Percentiles rank a stretch among this genome's conserved stretches.
phyloP scores from a whole-genome alignment of 202 grass and related monocot genomes.

The Cymbopogon flexuosus region DNA sequence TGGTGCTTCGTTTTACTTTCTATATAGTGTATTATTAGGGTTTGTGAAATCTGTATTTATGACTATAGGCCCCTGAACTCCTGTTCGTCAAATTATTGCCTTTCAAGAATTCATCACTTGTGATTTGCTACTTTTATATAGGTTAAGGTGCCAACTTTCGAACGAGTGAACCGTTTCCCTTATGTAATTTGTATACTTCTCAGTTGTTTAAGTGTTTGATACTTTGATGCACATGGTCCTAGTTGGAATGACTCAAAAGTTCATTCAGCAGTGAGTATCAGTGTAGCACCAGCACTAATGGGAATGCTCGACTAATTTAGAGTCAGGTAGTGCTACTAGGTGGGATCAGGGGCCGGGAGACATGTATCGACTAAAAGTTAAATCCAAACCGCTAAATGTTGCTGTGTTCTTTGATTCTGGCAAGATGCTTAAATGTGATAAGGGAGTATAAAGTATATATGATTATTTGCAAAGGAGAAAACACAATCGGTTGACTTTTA shows the following conservation, averaged over 20 bases:
- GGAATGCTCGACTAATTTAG: background rate
- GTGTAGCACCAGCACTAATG: background rate
- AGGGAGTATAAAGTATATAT: background rate
- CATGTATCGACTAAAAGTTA: background rate
- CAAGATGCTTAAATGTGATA: slow-evolving; percentile 1
- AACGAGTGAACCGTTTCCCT: background rate
- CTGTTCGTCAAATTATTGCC: background rate
- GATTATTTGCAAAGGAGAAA: background rate
- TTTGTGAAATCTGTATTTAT: background rate
- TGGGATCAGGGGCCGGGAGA: background rate
- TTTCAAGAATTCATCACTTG: background rate
- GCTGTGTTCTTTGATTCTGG: background rate
- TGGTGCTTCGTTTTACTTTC: background rate
- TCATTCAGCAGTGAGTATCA: background rate
- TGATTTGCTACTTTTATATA: background rate
- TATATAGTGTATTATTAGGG: background rate
- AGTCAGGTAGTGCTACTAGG: background rate
- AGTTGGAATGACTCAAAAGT: background rate
- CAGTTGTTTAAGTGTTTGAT: background rate
- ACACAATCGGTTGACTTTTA: background rate
- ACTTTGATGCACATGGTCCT: slow-evolving; percentile 23
- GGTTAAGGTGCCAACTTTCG: background rate
- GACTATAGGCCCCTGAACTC: background rate
- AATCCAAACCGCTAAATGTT: background rate
- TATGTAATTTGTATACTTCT: background rate